Evolutionary conservation across 2,329 filamentous ascomycete genomes (phyloP).

Genomic region (Trichoderma guizhouense): DNA sequence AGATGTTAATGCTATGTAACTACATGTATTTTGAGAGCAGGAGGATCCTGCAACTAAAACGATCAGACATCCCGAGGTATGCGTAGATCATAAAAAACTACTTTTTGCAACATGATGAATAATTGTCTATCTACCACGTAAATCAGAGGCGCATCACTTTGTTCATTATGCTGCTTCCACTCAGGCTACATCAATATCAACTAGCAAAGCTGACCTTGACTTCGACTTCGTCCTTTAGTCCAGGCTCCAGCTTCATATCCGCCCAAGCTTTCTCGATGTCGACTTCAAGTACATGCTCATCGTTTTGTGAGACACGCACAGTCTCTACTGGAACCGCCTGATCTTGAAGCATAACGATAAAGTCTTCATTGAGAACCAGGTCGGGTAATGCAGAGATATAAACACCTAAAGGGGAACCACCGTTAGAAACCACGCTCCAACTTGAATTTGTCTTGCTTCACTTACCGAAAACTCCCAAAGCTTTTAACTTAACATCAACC

Average conservation of each 20-base stretch:
- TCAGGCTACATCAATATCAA: conserved; percentile 20
- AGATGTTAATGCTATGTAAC: conserved; percentile 24
- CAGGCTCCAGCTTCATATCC: conserved; percentile 63
- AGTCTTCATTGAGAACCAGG: conserved; percentile 58
- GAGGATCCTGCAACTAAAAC: not conserved
- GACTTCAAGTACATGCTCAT: conserved; percentile 65
- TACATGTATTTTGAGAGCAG: not conserved
- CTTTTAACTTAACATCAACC: conserved; percentile 71
- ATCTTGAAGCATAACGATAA: conserved; percentile 73
- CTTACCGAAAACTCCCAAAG: conserved; percentile 68
- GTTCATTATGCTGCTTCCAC: not conserved
- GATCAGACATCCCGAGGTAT: conserved; percentile 1
- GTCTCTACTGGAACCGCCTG: conserved; percentile 64
- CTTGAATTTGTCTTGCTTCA: not conserved
- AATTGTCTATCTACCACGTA: not conserved
- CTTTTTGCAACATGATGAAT: not conserved
- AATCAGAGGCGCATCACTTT: not conserved
- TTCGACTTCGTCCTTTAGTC: conserved; percentile 78
- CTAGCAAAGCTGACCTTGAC: conserved; percentile 59
- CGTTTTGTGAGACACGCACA: conserved; percentile 54
- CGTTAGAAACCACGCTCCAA: not conserved
- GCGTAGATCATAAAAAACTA: not conserved
- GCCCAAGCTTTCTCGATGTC: conserved; percentile 77
- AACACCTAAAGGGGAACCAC: conserved; percentile 46
- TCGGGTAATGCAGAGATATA: conserved; percentile 69